phyloP scores from a whole-genome alignment of 768 basidiomycete genomes.

The Cubamyces sp. region DNA sequence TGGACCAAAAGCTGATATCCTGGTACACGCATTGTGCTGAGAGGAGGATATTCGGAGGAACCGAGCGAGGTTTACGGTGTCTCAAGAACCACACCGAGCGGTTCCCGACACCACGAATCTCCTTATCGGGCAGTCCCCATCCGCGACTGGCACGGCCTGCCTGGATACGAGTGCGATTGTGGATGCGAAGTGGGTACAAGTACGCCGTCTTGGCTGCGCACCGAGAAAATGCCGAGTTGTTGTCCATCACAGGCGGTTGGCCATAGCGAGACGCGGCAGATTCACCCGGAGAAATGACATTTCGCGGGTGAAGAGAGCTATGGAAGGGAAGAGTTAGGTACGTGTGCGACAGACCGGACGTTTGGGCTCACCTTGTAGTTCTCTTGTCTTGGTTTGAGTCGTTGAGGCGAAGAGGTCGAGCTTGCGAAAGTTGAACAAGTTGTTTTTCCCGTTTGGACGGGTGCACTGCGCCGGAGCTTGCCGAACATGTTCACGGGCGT shows the following conservation, averaged over 20 bases:
- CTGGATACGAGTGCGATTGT: slow-evolving; percentile 15
- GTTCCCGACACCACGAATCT: not conserved
- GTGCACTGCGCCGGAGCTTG: slow-evolving; percentile 1
- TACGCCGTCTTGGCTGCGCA: slow-evolving; percentile 10
- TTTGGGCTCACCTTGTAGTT: not conserved
- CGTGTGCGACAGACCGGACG: slow-evolving; percentile 5
- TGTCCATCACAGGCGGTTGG: not conserved
- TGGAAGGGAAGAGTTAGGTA: not conserved
- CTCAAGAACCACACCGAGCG: slow-evolving; percentile 3
- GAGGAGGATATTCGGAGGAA: slow-evolving; percentile 23
- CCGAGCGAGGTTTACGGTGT: slow-evolving; percentile 10
- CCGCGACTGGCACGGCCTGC: not conserved
- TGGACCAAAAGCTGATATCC: too few relatives aligned
- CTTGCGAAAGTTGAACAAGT: not conserved
- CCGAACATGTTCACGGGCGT: not conserved
- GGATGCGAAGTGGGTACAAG: not conserved
- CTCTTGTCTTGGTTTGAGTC: not conserved
- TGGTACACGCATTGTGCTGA: not conserved
- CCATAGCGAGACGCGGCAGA: slow-evolving; percentile 3
- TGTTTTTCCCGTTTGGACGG: slow-evolving; percentile 10
- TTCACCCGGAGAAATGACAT: slow-evolving; percentile 15
- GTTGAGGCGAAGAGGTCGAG: not conserved
- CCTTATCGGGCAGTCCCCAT: slow-evolving; percentile 1
- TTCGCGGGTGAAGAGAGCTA: not conserved
- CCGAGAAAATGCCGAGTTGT: slow-evolving; percentile 23